Evolutionary conservation across 768 basidiomycete species (phyloP).

Genomic region (Aureoboletus auriporus): DNA sequence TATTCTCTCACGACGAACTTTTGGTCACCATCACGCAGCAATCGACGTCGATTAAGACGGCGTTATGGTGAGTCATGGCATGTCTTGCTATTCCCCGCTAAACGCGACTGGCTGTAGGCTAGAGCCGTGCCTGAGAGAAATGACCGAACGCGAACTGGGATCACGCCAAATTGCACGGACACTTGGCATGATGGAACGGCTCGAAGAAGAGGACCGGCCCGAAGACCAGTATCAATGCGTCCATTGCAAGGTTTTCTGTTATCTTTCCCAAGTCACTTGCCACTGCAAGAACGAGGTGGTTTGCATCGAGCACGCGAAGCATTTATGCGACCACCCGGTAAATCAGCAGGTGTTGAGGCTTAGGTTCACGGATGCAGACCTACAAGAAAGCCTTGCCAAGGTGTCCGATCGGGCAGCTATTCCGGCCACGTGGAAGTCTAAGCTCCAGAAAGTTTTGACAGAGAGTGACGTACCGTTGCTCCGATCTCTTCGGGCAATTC

Average conservation of each 20-base stretch:
- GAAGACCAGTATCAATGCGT: slow-evolving; percentile 97
- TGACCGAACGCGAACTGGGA: slow-evolving; percentile 79
- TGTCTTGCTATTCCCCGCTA: slow-evolving; percentile 17
- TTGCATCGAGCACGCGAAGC: slow-evolving; percentile 80
- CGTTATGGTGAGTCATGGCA: slow-evolving; percentile 68
- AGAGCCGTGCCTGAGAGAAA: slow-evolving; percentile 76
- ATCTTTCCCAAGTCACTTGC: slow-evolving; percentile 89
- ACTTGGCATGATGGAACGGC: slow-evolving; percentile 57
- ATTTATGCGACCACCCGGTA: slow-evolving; percentile 65
- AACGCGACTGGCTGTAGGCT: slow-evolving; percentile 52
- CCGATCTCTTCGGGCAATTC: slow-evolving; percentile 73
- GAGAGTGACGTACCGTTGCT: slow-evolving; percentile 72
- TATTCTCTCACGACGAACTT: slow-evolving; percentile 97
- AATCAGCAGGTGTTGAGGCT: slow-evolving; percentile 64
- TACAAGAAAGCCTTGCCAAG: slow-evolving; percentile 61
- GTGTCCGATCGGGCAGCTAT: slow-evolving; percentile 69
- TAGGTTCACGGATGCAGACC: slow-evolving; percentile 76
- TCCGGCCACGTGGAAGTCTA: slow-evolving; percentile 72
- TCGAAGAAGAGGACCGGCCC: slow-evolving; percentile 75
- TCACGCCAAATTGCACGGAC: slow-evolving; percentile 61
- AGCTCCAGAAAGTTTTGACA: slow-evolving; percentile 60
- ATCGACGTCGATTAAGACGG: slow-evolving; percentile 87
- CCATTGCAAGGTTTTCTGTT: slow-evolving; percentile 91
- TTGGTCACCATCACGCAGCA: slow-evolving; percentile 97
- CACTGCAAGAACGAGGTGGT: slow-evolving; percentile 72